phyloP scores from a whole-genome alignment of 495 filamentous ascomycete genomes.

The Letharia lupina region DNA sequence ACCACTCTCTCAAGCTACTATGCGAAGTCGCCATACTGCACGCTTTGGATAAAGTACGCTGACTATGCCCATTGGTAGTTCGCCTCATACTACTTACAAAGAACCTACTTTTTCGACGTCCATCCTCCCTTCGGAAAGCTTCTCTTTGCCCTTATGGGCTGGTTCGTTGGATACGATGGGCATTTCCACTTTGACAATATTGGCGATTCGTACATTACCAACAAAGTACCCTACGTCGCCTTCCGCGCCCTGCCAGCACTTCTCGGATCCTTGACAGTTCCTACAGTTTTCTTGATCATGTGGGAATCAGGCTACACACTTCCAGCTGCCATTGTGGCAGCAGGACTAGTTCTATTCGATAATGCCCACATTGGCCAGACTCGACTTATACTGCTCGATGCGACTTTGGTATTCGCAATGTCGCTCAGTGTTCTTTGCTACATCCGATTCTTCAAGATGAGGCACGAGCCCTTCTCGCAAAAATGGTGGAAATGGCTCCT shows the following conservation, averaged over 20 bases:
- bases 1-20: neutral
- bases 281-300: constrained; percentile 95
- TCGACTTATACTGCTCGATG: constrained; percentile 87
- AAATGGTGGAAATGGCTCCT: constrained; percentile 99
- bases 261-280: constrained; percentile 84
- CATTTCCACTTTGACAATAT: constrained; percentile 99
- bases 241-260: constrained; percentile 90
- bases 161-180: constrained; percentile 91
- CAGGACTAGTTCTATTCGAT: constrained; percentile 85
- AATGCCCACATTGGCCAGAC: constrained; percentile 98
- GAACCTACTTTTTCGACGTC: constrained; percentile 99
- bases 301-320: constrained; percentile 98
- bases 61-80: constrained; percentile 47
- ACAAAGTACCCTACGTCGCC: constrained; percentile 94
- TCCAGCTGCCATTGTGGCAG: constrained; percentile 79
- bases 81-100: constrained; percentile 91
- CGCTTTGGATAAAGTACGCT: neutral
- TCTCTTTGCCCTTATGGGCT: constrained; percentile 78
- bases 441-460: constrained; percentile 94
- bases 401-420: constrained; percentile 91
- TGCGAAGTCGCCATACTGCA: neutral
- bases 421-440: constrained; percentile 88
- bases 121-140: constrained; percentile 86
- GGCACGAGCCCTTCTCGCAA: constrained; percentile 77
- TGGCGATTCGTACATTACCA: constrained; percentile 92